Conservation (phyloP, 148 eudicot species). For the Beta vulgaris region DNA sequence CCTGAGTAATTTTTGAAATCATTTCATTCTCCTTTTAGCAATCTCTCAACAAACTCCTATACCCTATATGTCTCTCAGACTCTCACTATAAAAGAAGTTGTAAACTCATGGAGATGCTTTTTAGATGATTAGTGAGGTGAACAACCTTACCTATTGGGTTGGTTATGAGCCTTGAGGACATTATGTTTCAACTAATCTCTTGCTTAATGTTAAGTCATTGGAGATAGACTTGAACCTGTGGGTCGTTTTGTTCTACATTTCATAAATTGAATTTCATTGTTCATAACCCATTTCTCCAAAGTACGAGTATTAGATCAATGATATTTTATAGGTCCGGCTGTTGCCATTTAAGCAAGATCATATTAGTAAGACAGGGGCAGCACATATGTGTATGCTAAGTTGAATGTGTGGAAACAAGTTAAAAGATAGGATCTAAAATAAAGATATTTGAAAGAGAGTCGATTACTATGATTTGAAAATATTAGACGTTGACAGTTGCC, state of each 20-base stretch:
- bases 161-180: not conserved
- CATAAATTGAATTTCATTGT: not conserved
- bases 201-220: not conserved
- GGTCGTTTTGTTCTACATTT: not conserved
- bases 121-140: not conserved
- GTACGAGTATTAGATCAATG: too few species aligned
- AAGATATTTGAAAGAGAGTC: too few species aligned
- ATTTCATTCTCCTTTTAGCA: too few species aligned
- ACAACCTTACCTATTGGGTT: not conserved
- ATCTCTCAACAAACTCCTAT: not conserved
- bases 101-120: not conserved
- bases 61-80: not conserved
- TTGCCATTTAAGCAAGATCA: too few species aligned
- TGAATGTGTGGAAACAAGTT: too few species aligned
- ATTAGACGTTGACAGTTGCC: too few species aligned
- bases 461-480: too few species aligned
- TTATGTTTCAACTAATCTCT: not conserved
- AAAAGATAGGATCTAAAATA: too few species aligned
- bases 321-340: too few species aligned
- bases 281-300: not conserved
- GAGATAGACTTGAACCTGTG: not conserved
- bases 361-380: too few species aligned
- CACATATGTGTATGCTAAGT: too few species aligned
- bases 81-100: not conserved
- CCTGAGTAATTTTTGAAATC: too few species aligned